Evolutionary conservation across 768 basidiomycete species (phyloP), one percentile per base, ranked within the genome.

Genomic region (Trametes cinnabarina): DNA sequence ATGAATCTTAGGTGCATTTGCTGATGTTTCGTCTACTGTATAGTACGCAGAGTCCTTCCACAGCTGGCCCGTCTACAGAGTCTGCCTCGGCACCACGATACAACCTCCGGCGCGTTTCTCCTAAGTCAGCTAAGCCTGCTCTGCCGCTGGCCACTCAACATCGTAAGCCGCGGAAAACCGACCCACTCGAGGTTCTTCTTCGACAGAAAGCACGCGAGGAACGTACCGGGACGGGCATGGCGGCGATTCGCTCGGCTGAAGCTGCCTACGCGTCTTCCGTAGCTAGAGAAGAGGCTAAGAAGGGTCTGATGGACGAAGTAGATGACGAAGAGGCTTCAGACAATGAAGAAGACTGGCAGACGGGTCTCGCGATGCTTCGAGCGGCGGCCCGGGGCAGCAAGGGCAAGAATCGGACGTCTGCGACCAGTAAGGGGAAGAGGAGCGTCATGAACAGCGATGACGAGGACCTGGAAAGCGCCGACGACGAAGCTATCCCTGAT

Each of bases 171-270:
- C 34, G 51, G 3, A 67, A 64, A 68, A 11, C n/a, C n/a, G 30
- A 81, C 60, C 86, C 87, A 10, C 73, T 88, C 20, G 77, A 76
- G 47, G 77, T 72, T 1, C 76, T 70, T 4, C 57, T 70, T 4
- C 60, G 62, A n/a, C 66, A 68, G 57, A 70, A 70, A 51, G 37
- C 48, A 30, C 63, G 39, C 20, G 63, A 63, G 8, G 69, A 67
- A 23, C 65, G 60, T 37, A 57, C 51, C 3, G 67, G 69, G 0
- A 62, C 50, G 0, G 69, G 67, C 22, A 59, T 61, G 49, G 58
- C 58, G 20, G 63, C 59, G 3, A 46, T 70, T 3, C 65, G 56
- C 26, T 37, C 32, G 10, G 68, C 68, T 1, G 65, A 66, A n/a
- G 61, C 49, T 10, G 48, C 60, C 6, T 32, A 63, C 20, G 58